Base-by-base conservation (phyloP, 768 basidiomycete genomes). In the Lentinula sp. region DNA sequence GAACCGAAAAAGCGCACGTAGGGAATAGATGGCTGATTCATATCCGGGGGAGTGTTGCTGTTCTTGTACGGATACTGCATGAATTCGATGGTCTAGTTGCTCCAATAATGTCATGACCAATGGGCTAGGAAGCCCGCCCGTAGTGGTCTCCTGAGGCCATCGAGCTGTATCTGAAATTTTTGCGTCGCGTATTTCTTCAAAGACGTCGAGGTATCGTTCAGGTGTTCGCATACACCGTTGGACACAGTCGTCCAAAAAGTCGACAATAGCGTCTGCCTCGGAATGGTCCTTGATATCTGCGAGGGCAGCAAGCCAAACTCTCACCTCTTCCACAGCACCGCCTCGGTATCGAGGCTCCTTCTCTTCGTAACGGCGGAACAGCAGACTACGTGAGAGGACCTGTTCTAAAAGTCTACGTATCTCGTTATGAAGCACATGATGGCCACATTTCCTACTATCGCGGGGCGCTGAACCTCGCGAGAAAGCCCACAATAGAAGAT, bases 191-290 rank as follows among this genome's bases (percentile, higher is more conserved):
- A 84, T 68, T 0, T 71, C 67, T 5, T 79, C 70, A 63, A 87
- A 72, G 23, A 86, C 86, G 66, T 97, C 95, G 57, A 96, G 78
- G 68, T 96, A 98, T 32, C 84, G 82, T 70, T 94, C 91, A 0
- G 93, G 91, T 2, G 88, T 89, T 71, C 89, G 93, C 64, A 88
- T 69, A 65, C 88, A 94, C 16, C 91, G 80, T 61, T 89, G 87
- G 2, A 90, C 78, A 67, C 93, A 96, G 55, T 95, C 93, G 64
- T 98, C 95, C 10, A 97, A 66, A 74, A 97, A 94, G 0, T 72
- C 61, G 16, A 89, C 74, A 31, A 87, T 82, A 46, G 78, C 76
- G 5, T 80, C 78, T 10, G 76, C 75, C 72, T 89, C 89, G 49
- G 83, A 83, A 1, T 75, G 8, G 55, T 35, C 40, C 18, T 3